Evolutionary conservation across 106 monocot species (phyloP).

Genomic region (Cymbidium sinense): DNA sequence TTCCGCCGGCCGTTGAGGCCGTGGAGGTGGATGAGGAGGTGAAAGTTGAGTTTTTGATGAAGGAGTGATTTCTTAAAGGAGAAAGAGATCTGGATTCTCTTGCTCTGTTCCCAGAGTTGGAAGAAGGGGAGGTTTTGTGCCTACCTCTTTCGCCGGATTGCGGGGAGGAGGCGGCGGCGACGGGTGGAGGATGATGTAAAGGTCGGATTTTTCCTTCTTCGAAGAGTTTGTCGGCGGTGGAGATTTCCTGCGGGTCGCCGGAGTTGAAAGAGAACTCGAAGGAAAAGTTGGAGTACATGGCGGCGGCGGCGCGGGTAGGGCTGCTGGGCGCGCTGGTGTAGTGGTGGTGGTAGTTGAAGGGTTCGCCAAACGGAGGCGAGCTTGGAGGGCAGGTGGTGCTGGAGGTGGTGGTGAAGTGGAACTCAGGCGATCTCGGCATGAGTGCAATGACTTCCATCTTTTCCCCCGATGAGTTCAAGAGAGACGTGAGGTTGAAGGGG

Average conservation of each 20-base stretch:
- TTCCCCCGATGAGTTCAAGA: too few species aligned
- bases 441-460: too few species aligned
- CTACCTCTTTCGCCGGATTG: conserved; percentile 15
- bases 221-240: conserved; percentile 18
- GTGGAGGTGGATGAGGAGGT: background rate
- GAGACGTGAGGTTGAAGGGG: too few species aligned
- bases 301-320: conserved; percentile 35
- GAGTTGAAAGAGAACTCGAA: conserved; percentile 4
- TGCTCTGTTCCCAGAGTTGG: conserved; percentile 11
- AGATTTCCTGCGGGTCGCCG: background rate
- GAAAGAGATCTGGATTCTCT: conserved; percentile 43
- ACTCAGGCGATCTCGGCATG: too few species aligned
- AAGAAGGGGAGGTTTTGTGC: conserved; percentile 4
- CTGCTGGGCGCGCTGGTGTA: conserved; percentile 42
- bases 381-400: too few species aligned
- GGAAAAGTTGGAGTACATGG: conserved; percentile 15
- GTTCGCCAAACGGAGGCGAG: too few species aligned
- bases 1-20: background rate
- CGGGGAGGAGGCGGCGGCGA: too few species aligned
- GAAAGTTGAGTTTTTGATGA: too few species aligned
- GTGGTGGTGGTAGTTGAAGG: too few species aligned
- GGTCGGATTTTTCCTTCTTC: conserved; percentile 6
- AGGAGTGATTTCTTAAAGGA: conserved; percentile 11
- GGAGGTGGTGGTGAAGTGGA: too few species aligned
- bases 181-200: background rate